Percentiles rank a stretch among this genome's conserved stretches.
phyloP scores from a whole-genome alignment of 2,329 filamentous ascomycete species.

The Cladobotryum mycophilum region DNA sequence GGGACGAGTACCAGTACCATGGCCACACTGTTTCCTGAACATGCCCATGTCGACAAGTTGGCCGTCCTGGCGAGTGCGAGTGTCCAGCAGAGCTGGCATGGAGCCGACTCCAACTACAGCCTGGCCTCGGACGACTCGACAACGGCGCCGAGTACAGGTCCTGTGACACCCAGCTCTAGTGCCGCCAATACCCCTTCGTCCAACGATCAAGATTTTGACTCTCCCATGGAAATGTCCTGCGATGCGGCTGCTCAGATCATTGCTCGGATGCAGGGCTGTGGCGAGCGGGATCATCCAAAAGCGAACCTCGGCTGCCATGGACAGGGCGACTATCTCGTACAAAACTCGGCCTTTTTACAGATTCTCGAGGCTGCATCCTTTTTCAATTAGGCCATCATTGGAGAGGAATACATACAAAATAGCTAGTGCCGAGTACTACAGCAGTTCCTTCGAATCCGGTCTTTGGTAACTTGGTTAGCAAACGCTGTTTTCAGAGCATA shows the following conservation, averaged over 20 bases:
- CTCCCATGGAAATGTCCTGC: constrained; percentile 30
- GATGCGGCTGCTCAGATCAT: constrained; percentile 31
- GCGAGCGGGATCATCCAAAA: constrained; percentile 21
- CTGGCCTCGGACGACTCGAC: constrained; percentile 16
- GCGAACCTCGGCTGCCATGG: constrained; percentile 24
- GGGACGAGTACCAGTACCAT: constrained; percentile 5
- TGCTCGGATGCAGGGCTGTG: constrained; percentile 32
- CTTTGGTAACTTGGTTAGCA: too few species aligned
- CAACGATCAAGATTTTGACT: constrained; percentile 14
- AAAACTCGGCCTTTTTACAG: constrained; percentile 29
- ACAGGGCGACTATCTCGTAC: constrained; percentile 25
- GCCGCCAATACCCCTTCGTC: constrained; percentile 11
- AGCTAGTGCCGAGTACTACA: too few species aligned
- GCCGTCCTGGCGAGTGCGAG: constrained; percentile 35
- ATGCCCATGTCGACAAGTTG: constrained; percentile 27
- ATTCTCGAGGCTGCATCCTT: constrained; percentile 24
- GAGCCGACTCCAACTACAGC: constrained; percentile 16
- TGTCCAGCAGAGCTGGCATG: constrained; percentile 21
- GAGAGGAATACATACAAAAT: too few species aligned
- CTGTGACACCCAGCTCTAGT: constrained; percentile 16
- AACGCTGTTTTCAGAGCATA: too few species aligned
- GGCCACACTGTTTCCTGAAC: constrained; percentile 10
- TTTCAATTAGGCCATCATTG: constrained; percentile 4
- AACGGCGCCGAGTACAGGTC: constrained; percentile 14
- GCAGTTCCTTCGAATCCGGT: too few species aligned